These are phyloP conservation scores for Hyaloscypha variabilis DNA, from an alignment of 495 filamentous ascomycete genomes.

Conservation along the genomic window DNA sequence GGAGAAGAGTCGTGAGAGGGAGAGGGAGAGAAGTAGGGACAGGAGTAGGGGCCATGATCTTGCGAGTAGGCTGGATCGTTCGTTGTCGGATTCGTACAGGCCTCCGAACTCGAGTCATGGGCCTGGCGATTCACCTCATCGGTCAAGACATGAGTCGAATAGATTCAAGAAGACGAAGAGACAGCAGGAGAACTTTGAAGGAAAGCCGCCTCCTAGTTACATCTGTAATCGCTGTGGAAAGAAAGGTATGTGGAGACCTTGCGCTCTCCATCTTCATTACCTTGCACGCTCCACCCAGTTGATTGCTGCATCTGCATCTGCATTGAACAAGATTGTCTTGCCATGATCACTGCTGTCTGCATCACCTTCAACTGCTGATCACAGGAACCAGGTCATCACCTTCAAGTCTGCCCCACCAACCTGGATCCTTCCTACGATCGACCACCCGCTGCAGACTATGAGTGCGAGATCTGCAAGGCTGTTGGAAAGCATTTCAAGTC, in stretches of 20 bases:
- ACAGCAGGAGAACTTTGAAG: background rate
- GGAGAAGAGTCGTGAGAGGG: background rate
- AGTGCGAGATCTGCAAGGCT: constrained; percentile 37
- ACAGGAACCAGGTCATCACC: constrained; percentile 42
- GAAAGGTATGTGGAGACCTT: constrained; percentile 31
- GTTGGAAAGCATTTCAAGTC: constrained; percentile 36
- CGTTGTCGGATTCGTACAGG: background rate
- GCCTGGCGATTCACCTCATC: background rate
- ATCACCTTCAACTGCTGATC: constrained; percentile 17
- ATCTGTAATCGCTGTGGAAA: constrained; percentile 40
- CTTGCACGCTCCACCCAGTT: background rate
- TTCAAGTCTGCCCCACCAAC: constrained; percentile 44
- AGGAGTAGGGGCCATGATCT: background rate
- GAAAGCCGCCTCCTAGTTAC: constrained; percentile 26
- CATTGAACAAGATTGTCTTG: background rate
- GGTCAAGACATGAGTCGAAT: background rate
- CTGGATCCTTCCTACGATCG: constrained; percentile 39
- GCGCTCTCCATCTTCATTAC: background rate
- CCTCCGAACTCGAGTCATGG: background rate
- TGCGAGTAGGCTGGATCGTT: background rate
- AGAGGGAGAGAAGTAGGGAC: background rate
- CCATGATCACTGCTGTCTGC: background rate
- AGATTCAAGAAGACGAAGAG: background rate
- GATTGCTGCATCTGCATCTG: background rate
- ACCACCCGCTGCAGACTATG: constrained; percentile 34